Percentiles rank a stretch among this genome's conserved stretches.
Evolutionary conservation across 2,329 filamentous ascomycete genomes (phyloP).

Genomic region (Pseudocercospora eumusae): DNA sequence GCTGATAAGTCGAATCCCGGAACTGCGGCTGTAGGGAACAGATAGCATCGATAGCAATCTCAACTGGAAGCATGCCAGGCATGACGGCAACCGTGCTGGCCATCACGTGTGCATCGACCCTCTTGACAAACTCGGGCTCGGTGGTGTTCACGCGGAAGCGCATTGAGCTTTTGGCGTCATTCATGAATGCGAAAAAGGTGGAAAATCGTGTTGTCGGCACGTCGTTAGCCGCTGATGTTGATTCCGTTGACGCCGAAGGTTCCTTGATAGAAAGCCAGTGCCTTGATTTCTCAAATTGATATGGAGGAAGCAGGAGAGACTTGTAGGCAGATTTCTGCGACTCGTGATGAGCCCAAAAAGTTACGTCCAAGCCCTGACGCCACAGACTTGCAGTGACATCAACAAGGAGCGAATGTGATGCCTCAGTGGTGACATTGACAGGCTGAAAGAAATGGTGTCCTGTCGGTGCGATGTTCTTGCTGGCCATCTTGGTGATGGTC

Average conservation of each 20-base stretch:
- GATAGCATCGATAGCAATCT: neutral
- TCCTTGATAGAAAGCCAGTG: slow-evolving; percentile 16
- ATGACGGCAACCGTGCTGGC: neutral
- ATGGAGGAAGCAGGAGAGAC: slow-evolving; percentile 11
- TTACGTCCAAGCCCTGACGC: slow-evolving; percentile 9
- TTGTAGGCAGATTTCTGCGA: slow-evolving; percentile 7
- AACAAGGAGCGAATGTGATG: slow-evolving; percentile 5
- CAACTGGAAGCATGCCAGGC: neutral
- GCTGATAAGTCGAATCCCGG: neutral
- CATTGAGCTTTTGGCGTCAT: neutral
- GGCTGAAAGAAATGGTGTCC: neutral
- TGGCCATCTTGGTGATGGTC: slow-evolving; percentile 16
- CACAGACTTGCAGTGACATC: slow-evolving; percentile 11
- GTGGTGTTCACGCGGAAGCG: neutral
- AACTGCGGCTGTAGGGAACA: neutral
- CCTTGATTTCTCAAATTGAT: slow-evolving; percentile 11
- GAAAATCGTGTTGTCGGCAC: neutral
- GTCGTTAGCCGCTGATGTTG: neutral
- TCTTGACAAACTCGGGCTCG: neutral
- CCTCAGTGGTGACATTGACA: slow-evolving; percentile 1
- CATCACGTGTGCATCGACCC: neutral
- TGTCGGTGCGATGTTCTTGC: neutral
- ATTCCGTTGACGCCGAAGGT: neutral
- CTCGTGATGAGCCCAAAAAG: slow-evolving; percentile 13
- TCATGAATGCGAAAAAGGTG: neutral